A percentile compares a stretch with the other conserved stretches of the same genome.
These are phyloP conservation scores for Petrea volubilis DNA, from an alignment of 257 asterid species.

Conservation along the genomic window DNA sequence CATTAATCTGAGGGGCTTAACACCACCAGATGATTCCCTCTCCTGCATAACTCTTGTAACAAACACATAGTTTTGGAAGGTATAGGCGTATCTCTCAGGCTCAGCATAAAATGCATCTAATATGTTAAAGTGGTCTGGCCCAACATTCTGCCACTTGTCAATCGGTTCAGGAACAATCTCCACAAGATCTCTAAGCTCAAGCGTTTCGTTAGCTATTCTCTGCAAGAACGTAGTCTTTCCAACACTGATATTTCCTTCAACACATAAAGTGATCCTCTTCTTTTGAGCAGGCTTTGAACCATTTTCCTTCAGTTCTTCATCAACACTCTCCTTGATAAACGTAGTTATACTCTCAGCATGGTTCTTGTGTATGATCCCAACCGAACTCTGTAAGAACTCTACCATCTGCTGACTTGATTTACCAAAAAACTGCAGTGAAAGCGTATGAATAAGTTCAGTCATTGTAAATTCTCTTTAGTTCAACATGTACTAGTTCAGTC, in stretches of 20 bases:
- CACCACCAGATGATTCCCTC: slow-evolving; percentile 75
- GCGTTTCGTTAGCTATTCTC: slow-evolving; percentile 90
- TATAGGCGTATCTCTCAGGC: slow-evolving; percentile 93
- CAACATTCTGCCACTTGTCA: slow-evolving; percentile 94
- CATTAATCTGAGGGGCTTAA: slow-evolving; percentile 91
- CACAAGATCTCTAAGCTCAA: slow-evolving; percentile 91
- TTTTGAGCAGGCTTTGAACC: slow-evolving; percentile 46
- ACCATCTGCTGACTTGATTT: slow-evolving; percentile 80
- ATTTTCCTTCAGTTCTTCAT: slow-evolving; percentile 70
- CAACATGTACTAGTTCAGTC: background rate
- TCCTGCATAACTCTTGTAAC: slow-evolving; percentile 96
- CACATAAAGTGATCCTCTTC: slow-evolving; percentile 85
- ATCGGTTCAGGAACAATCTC: slow-evolving; percentile 93
- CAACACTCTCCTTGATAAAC: slow-evolving; percentile 80
- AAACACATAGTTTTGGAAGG: slow-evolving; percentile 94
- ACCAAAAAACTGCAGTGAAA: slow-evolving; percentile 64
- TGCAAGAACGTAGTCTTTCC: slow-evolving; percentile 92
- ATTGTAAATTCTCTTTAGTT: background rate
- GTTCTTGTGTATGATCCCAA: slow-evolving; percentile 85
- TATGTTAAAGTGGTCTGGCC: slow-evolving; percentile 86
- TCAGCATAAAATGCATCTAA: slow-evolving; percentile 90
- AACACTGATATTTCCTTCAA: slow-evolving; percentile 96
- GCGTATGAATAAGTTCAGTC: background rate
- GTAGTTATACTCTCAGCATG: slow-evolving; percentile 96
- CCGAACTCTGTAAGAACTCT: slow-evolving; percentile 81